Evolutionary conservation across 345 rosid genomes (phyloP).

Genomic region (Cardamine chenopodiifolia): DNA sequence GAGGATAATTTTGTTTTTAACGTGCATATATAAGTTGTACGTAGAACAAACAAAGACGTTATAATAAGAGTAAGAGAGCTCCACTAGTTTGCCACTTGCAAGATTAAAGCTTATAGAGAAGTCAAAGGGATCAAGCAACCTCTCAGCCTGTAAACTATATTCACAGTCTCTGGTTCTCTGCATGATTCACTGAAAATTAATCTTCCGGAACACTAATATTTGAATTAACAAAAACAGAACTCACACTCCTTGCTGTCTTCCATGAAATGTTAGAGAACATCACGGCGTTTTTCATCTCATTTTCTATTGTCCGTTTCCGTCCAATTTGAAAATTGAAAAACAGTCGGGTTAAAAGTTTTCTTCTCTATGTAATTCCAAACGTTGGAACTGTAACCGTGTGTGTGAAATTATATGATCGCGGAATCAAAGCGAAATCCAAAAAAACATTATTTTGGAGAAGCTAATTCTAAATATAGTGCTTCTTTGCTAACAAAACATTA

Average conservation of each 20-base stretch:
- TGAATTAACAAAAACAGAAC: not conserved
- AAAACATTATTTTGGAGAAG: constrained; percentile 9
- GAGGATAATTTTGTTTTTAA: not conserved
- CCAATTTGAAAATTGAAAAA: too few relatives aligned
- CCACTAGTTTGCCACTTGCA: not conserved
- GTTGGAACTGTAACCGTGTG: constrained; percentile 1
- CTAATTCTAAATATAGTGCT: constrained; percentile 14
- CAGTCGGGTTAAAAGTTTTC: too few relatives aligned
- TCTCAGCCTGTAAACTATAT: not conserved
- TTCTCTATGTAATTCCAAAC: not conserved
- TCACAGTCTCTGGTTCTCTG: not conserved
- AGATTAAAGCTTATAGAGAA: not conserved
- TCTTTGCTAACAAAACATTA: constrained; percentile 31
- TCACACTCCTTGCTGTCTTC: constrained; percentile 5
- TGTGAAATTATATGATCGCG: not conserved
- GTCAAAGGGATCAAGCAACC: not conserved
- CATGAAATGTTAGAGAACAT: not conserved
- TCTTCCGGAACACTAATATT: not conserved
- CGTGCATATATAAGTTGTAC: too few relatives aligned
- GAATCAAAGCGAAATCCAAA: not conserved
- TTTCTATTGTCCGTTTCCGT: too few relatives aligned
- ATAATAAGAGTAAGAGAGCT: not conserved
- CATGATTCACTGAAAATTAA: not conserved
- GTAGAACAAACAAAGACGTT: too few relatives aligned
- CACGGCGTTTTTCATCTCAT: not conserved